Base-by-base conservation (phyloP, 108 stramenopile genomes). In the Skeletonema tropicum region DNA sequence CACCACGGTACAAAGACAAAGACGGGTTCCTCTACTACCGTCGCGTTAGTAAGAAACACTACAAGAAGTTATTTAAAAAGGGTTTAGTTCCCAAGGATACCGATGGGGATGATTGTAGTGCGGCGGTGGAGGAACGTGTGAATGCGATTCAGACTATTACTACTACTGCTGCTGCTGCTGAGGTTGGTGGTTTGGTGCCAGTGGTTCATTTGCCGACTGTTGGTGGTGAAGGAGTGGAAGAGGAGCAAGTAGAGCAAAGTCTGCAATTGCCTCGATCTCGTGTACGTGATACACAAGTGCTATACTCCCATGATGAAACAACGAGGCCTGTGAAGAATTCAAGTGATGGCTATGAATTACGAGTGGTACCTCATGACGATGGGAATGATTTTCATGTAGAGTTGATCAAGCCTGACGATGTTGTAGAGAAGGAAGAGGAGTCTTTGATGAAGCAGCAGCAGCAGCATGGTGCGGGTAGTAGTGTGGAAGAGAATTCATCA, bases 1-100 rank as follows among this genome's bases (percentile, higher is more conserved):
- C n/a, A n/a, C n/a, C n/a, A 55, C 52, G 52, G 4, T 55, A 55
- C 52, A 55, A 55, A 55, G 52, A 55, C 52, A 55, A 55, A 55
- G 52, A 55, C 23, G 52, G 52, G 7, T 55, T 55, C 52, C 25
- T 55, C 52, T 55, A 55, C 52, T 55, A 55, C 52, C 52, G 52
- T 55, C 52, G 52, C 6, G 52, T 55, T 0, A 23, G 52, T 0
- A 55, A 23, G 0, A 55, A 19, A 23, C 52, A 55, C 9, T 55
- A 55, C 52, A 55, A 55, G 6, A 55, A 55, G 23, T 23, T 55
- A 55, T 55, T 55, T 25, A 23, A 55, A 23, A 55, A 23, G 23
- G 52, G 52, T 25, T 23, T 55, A 23, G 52, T 55, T 23, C 52
- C 52, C 19, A 55, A 55, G 52, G 52, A n/a, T 55, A 8, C 6